Percentiles rank a stretch among this genome's conserved stretches.
Evolutionary conservation across 2,329 filamentous ascomycete species (phyloP).

Genomic region (Colletotrichum sp.): DNA sequence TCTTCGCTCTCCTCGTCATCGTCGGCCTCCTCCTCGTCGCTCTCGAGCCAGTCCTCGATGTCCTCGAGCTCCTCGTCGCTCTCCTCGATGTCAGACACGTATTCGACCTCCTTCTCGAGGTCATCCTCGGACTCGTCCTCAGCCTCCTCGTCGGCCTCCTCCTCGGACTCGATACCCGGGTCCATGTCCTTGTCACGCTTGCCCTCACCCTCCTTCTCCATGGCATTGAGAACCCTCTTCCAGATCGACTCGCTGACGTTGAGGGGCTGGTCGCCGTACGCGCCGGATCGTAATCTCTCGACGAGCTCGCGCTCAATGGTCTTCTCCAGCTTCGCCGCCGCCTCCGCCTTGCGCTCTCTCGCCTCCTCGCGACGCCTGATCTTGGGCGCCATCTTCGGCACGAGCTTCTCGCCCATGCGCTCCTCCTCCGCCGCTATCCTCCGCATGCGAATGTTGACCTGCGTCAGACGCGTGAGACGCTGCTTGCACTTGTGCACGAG

Average conservation of each 20-base stretch:
- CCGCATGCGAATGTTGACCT: slow-evolving; percentile 84
- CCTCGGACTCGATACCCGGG: slow-evolving; percentile 81
- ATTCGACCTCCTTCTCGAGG: slow-evolving; percentile 82
- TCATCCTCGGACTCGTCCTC: slow-evolving; percentile 69
- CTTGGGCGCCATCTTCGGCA: slow-evolving; percentile 91
- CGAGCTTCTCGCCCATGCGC: slow-evolving; percentile 84
- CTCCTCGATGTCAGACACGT: slow-evolving; percentile 89
- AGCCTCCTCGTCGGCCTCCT: slow-evolving; percentile 71
- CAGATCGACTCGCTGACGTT: slow-evolving; percentile 96
- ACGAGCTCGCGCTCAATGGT: slow-evolving; percentile 96
- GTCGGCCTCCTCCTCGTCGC: slow-evolving; percentile 66
- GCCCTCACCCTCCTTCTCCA: slow-evolving; percentile 88
- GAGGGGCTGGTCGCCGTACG: slow-evolving; percentile 91
- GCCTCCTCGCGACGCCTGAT: slow-evolving; percentile 77
- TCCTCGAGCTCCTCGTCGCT: slow-evolving; percentile 75
- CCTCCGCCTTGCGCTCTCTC: slow-evolving; percentile 77
- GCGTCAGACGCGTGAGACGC: slow-evolving; percentile 87
- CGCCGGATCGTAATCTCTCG: slow-evolving; percentile 86
- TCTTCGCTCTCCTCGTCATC: slow-evolving; percentile 62
- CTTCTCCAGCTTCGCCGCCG: slow-evolving; percentile 90
- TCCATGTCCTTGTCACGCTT: slow-evolving; percentile 86
- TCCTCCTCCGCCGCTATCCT: slow-evolving; percentile 89
- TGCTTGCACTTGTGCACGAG: slow-evolving; percentile 96
- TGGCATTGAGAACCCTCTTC: slow-evolving; percentile 92
- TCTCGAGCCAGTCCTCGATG: slow-evolving; percentile 92